Base-by-base conservation (phyloP, 345 rosid genomes). In the Brassica carinata region DNA sequence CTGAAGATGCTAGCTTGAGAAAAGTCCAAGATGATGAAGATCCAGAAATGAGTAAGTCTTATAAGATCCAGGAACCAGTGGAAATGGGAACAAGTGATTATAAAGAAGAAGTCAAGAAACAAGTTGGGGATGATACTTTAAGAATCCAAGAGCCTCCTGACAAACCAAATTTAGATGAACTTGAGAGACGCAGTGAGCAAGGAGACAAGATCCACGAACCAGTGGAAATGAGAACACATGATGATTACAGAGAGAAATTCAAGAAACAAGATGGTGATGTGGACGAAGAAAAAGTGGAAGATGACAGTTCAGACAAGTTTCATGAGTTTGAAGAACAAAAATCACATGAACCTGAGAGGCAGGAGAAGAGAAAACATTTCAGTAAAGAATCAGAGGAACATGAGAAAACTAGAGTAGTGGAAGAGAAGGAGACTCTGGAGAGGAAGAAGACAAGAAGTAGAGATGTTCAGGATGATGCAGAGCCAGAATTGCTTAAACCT, bases 1-100 rank as follows among this genome's bases (percentile, higher is more conserved):
- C 57, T 68, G 53, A 61, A 74, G 78, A 79, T 67, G 67, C 3
- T 72, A 38, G 55, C 82, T 73, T 73, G 30, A 73, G 18, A 18
- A 58, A 40, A 3, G 17, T 27, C 61, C 18, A 0, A 72, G 19
- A 73, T 73, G 78, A 8, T 43, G 64, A 18, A 73, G 74, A 73
- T 40, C 29, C 2, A 2, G 74, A 43, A 18, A 0, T 43, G 82
- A 43, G n/a, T 6, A 58, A 58, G 43, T 13, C 77, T 65, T 71
- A 23, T 26, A 66, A 57, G 78, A 11, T 17, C 61, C 67, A 36
- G 3, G 72, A 78, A 64, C 59, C 31, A 36, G 68, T 55, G 73
- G 61, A 79, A 38, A 58, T 31, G 68, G 73, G 27, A 29, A 38
- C 4, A 27, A 18, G 38, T 67, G 68, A 27, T 17, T 55, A 29